Conservation (phyloP, 305 asterid species). For the Withania somnifera region DNA sequence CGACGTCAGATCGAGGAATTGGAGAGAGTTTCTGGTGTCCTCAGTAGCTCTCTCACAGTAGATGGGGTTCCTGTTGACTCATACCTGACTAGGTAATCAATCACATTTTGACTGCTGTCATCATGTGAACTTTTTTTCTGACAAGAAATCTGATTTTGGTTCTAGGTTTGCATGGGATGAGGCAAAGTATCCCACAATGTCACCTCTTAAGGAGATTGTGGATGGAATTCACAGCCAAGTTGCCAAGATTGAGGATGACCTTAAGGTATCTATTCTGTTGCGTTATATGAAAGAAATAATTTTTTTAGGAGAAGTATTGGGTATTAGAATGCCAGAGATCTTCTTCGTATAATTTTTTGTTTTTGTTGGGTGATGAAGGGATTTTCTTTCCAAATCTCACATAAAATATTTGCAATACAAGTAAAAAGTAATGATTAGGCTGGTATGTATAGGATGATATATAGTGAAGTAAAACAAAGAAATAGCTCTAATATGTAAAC, state of each 20-base stretch:
- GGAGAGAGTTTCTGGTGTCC: constrained; percentile 79
- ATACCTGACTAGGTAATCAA: constrained; percentile 66
- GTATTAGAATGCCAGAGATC: neutral
- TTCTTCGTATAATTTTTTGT: neutral
- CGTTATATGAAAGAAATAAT: neutral
- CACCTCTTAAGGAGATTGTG: constrained; percentile 82
- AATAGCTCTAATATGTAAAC: neutral
- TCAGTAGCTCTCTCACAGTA: constrained; percentile 85
- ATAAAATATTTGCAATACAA: neutral
- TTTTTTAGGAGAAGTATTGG: neutral
- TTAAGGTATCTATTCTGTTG: constrained; percentile 46
- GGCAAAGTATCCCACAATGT: constrained; percentile 91
- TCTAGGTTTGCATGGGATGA: constrained; percentile 94
- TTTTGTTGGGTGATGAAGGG: neutral
- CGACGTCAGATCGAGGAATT: constrained; percentile 86
- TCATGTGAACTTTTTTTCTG: neutral
- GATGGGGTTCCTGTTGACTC: constrained; percentile 99
- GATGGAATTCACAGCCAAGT: constrained; percentile 82
- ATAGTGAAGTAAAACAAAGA: neutral
- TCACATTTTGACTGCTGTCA: neutral
- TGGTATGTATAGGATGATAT: neutral
- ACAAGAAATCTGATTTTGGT: neutral
- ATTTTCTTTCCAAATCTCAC: neutral
- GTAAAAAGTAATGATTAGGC: neutral
- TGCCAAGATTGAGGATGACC: constrained; percentile 94